Evolutionary conservation across 495 filamentous ascomycete species (phyloP), one percentile per base, ranked within the genome.

Genomic region (Aspergillus leporis): DNA sequence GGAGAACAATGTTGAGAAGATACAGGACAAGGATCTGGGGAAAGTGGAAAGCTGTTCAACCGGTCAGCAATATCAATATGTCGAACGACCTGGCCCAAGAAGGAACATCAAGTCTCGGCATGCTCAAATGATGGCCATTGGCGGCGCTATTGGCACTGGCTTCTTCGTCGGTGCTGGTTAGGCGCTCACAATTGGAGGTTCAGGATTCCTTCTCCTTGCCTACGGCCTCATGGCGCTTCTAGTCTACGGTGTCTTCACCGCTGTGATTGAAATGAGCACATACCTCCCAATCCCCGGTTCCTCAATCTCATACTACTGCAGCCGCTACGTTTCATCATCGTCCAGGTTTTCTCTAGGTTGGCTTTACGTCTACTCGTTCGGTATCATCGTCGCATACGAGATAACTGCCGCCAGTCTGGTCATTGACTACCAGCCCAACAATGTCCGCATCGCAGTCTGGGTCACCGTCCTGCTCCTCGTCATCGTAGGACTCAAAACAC

Each of bases 391-490:
- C 2, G 54, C 70, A 2, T 65, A 60, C 40, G 87, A 90, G 58
- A 83, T 90, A n/a, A 83, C 83, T 2, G 87, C 87, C 1, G 83
- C 85, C 1, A 78, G 82, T 1, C 66, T 89, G 14, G 82, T 90
- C 51, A 86, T 91, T n/a, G 75, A 83, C 47, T 91, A 82, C 66
- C 91, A 88, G 88, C 67, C 83, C 16, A 56, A 47, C 3, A 16
- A 12, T 9, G 53, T 71, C 4, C 14, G 48, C 16, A 51, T 61
- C 45, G 87, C 83, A 22, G 86, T 84, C 32, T 87, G 86, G 75
- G 90, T 91, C 63, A 77, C 85, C 5, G 74, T 92, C 50, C 83
- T 90, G 70, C 82, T 89, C 64, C 75, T 85, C 23, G 63, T 89
- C 23, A 84, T 92, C 60, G 75, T 88, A 2, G 70, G 69, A 45